Evolutionary conservation across 805 yeast species (phyloP).

Genomic region (Starmerella geochares): DNA sequence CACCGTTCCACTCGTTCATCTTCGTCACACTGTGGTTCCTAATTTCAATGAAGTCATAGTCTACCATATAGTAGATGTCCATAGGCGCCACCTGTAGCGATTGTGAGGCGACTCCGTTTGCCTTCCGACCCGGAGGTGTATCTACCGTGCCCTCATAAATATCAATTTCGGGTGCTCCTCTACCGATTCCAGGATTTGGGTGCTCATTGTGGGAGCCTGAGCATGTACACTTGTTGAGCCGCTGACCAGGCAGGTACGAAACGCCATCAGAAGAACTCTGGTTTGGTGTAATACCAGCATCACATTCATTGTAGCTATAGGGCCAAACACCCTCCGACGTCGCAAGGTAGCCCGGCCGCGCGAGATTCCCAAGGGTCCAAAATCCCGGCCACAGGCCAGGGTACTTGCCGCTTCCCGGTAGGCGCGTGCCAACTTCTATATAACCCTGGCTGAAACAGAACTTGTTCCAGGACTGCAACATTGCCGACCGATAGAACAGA

Average conservation of each 20-base stretch:
- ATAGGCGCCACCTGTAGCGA: constrained; percentile 86
- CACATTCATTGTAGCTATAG: constrained; percentile 74
- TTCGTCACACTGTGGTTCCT: constrained; percentile 58
- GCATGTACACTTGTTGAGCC: constrained; percentile 68
- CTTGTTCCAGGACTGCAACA: constrained; percentile 88
- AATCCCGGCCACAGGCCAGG: constrained; percentile 93
- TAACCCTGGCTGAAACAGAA: constrained; percentile 79
- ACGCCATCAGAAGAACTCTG: constrained; percentile 87
- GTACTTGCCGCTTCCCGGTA: constrained; percentile 69
- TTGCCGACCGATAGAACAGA: constrained; percentile 75
- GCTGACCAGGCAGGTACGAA: constrained; percentile 77
- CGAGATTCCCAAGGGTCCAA: constrained; percentile 91
- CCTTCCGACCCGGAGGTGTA: constrained; percentile 28
- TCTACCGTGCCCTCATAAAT: constrained; percentile 68
- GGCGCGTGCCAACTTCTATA: constrained; percentile 60
- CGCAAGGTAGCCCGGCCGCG: constrained; percentile 80
- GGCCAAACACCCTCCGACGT: constrained; percentile 94
- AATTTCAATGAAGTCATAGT: constrained; percentile 67
- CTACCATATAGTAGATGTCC: constrained; percentile 91
- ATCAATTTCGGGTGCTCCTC: constrained; percentile 96
- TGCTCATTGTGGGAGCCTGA: constrained; percentile 54
- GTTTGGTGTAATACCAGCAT: constrained; percentile 89
- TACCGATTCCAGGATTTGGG: constrained; percentile 76
- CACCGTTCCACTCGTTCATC: constrained; percentile 85
- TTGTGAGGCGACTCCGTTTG: constrained; percentile 58